Evolutionary conservation across 345 rosid species (phyloP), one percentile per base, ranked within the genome.

Genomic region (Eucalyptus albens): DNA sequence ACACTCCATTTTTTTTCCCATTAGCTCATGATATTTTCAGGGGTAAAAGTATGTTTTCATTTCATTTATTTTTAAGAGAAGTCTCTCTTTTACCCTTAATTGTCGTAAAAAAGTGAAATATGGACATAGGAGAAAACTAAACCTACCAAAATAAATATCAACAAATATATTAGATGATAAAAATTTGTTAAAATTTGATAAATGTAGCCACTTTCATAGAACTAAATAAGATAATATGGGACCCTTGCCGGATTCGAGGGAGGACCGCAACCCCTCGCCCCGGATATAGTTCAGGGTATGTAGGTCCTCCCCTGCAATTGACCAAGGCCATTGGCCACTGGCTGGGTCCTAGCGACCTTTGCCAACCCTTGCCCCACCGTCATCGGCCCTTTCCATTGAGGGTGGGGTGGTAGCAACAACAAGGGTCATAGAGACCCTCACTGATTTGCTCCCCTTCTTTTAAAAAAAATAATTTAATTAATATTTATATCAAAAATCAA

Each of bases 261-360:
- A 53, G 26, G 59, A 8, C 11, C 0, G 0, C 2, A 8, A 53
- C 11, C 59, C 59, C 11, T 8, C 0, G 0, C 5, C 26, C 26
- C 0, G 4, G 0, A 53, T 21, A 8, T 53, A 19, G 59, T 19
- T 21, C 2, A 53, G 56, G 56, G 24, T 53, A 2, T 21, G 0
- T 8, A 21, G 10, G 59, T 53, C 26, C 24, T 53, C 26, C 24
- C 59, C 59, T 21, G 1, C 59, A 53, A 53, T 21, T 1, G 5
- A 53, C 59, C 1, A 53, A 0, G 26, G 11, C 5, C 26, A 53
- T 0, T 0, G 2, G 22, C 59, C 59, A 19, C 0, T 53, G 11
- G 59, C 0, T 4, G 0, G 24, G 59, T 26, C 59, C 11, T 53
- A 53, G 26, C 11, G 1, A 53, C 10, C 11, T 53, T 8, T 53